Evolutionary conservation across 176 grass and related monocot genomes (phyloP).

Genomic region (Oryza officinalis): DNA sequence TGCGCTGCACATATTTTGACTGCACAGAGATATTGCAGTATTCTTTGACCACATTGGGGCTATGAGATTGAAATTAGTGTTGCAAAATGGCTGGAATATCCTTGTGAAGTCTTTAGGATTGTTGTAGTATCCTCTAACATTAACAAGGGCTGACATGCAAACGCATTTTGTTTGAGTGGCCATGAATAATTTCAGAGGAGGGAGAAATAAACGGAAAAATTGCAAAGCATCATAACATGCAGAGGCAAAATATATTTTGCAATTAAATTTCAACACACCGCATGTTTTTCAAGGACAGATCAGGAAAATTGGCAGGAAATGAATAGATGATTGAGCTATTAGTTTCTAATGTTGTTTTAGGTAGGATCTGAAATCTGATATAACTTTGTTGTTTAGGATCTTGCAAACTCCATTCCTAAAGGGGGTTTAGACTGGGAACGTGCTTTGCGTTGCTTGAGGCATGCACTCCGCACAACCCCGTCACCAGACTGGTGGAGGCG

Average conservation of each 20-base stretch:
- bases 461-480: constrained; percentile 91
- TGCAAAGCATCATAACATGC: not conserved
- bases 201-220: not conserved
- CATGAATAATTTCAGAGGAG: too few relatives aligned
- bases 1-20: not conserved
- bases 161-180: not conserved
- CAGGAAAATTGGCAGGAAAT: not conserved
- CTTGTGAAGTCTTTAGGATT: not conserved
- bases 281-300: not conserved
- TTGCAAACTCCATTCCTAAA: constrained; percentile 86
- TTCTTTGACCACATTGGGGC: not conserved
- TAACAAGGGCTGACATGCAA: not conserved
- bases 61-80: not conserved
- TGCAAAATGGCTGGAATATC: not conserved
- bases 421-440: constrained; percentile 95
- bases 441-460: constrained; percentile 92
- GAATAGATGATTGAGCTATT: constrained; percentile 2
- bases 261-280: not conserved
- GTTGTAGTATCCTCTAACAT: too few relatives aligned
- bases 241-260: not conserved
- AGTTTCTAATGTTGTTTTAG: constrained; percentile 13
- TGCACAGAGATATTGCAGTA: constrained; percentile 12
- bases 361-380: constrained; percentile 26
- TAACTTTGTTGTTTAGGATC: constrained; percentile 65
- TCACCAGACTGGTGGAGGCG: constrained; percentile 99